phyloP scores from a whole-genome alignment of 495 filamentous ascomycete species.

The Cairneyella variabilis region DNA sequence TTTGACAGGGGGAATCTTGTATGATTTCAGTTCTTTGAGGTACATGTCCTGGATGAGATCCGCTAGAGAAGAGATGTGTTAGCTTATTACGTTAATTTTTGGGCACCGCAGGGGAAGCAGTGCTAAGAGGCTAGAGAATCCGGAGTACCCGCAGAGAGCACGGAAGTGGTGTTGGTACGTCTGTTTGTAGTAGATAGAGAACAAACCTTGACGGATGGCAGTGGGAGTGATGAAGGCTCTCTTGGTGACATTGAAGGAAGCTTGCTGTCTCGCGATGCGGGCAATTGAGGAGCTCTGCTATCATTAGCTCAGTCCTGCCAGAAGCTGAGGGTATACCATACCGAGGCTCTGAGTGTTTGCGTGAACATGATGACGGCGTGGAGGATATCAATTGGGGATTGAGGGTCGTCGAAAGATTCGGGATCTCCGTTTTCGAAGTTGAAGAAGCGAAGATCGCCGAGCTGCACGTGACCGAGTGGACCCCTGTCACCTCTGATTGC shows the following conservation, averaged over 20 bases:
- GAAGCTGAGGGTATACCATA: slow-evolving; percentile 37
- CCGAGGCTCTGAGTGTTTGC: slow-evolving; percentile 63
- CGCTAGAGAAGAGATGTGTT: slow-evolving; percentile 47
- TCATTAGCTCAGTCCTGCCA: slow-evolving; percentile 24
- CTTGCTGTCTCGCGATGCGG: slow-evolving; percentile 67
- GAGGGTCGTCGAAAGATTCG: slow-evolving; percentile 13
- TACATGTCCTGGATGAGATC: slow-evolving; percentile 97
- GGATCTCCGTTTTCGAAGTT: slow-evolving; percentile 5
- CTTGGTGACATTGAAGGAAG: slow-evolving; percentile 52
- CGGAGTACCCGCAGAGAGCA: background rate
- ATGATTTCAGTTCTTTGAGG: slow-evolving; percentile 87
- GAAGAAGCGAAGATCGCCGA: slow-evolving; percentile 2
- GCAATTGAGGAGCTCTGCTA: slow-evolving; percentile 76
- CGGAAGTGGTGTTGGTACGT: background rate
- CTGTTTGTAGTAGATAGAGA: too few relatives aligned
- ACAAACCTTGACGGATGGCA: slow-evolving; percentile 68
- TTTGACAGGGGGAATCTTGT: slow-evolving; percentile 84
- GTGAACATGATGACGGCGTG: slow-evolving; percentile 56
- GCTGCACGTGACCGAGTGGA: background rate
- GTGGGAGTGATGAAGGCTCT: slow-evolving; percentile 82
- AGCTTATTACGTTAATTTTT: slow-evolving; percentile 18
- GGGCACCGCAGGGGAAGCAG: background rate
- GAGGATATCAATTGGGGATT: slow-evolving; percentile 24
- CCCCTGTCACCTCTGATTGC: background rate
- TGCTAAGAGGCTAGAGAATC: background rate